These are phyloP conservation scores for Drechslerella stenobrocha DNA, from an alignment of 2,329 filamentous ascomycete genomes.

Conservation along the genomic window DNA sequence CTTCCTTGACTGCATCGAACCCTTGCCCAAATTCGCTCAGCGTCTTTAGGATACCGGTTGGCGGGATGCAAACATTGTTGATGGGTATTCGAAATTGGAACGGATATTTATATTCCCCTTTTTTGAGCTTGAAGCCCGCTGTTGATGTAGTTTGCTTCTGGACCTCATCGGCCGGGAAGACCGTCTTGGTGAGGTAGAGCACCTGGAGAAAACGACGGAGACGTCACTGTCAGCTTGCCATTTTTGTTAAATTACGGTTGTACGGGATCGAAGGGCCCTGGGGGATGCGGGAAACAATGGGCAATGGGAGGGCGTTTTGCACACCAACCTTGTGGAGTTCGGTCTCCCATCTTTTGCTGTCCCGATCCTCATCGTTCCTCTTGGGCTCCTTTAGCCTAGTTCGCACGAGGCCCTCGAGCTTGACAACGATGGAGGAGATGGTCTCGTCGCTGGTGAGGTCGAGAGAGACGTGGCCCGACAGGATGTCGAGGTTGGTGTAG, in stretches of 20 bases:
- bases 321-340: slow-evolving; percentile 60
- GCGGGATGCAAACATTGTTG: slow-evolving; percentile 54
- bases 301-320: slow-evolving; percentile 35
- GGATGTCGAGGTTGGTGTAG: slow-evolving; percentile 45
- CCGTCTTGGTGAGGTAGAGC: slow-evolving; percentile 71
- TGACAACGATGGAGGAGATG: slow-evolving; percentile 68
- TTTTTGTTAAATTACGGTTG: too few relatives aligned
- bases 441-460: slow-evolving; percentile 58
- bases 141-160: slow-evolving; percentile 50
- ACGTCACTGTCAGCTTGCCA: too few relatives aligned
- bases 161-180: slow-evolving; percentile 67
- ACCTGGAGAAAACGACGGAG: slow-evolving; percentile 61
- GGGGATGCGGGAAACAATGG: slow-evolving; percentile 7
- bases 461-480: slow-evolving; percentile 56
- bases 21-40: slow-evolving; percentile 57
- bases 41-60: slow-evolving; percentile 42
- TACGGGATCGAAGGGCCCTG: too few relatives aligned
- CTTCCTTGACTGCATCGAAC: slow-evolving; percentile 58
- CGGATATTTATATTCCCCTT: slow-evolving; percentile 74
- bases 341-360: slow-evolving; percentile 56
- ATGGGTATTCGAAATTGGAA: slow-evolving; percentile 73
- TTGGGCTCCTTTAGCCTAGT: slow-evolving; percentile 62
- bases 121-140: slow-evolving; percentile 64
- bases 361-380: slow-evolving; percentile 55
- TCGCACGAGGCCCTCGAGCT: slow-evolving; percentile 77